Evolutionary conservation across 495 filamentous ascomycete genomes (phyloP).

Genomic region (Hypoxylon fragiforme): DNA sequence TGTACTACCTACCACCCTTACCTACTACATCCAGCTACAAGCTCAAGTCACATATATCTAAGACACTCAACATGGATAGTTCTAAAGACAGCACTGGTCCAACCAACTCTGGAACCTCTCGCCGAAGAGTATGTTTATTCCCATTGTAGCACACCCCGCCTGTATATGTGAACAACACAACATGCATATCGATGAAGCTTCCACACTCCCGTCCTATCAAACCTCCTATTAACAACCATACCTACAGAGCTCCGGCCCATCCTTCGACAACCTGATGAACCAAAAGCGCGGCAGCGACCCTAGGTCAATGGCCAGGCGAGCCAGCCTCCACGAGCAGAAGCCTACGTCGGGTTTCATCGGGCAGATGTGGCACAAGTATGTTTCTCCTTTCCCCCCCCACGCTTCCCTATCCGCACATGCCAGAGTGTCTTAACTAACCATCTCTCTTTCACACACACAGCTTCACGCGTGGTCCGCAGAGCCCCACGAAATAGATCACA

Average conservation of each 20-base stretch:
- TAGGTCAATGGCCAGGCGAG: conserved; percentile 42
- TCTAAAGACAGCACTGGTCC: conserved; percentile 13
- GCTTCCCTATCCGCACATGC: neutral
- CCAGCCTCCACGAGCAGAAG: conserved; percentile 51
- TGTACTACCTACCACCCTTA: conserved; percentile 1
- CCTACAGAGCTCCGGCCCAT: conserved; percentile 42
- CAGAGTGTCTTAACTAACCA: neutral
- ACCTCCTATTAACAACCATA: neutral
- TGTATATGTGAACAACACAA: too few relatives aligned
- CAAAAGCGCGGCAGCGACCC: conserved; percentile 49
- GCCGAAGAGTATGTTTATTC: conserved; percentile 34
- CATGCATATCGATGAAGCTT: too few relatives aligned
- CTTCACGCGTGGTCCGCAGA: conserved; percentile 34
- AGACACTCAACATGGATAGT: conserved; percentile 30
- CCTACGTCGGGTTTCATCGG: conserved; percentile 47
- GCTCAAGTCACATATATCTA: neutral
- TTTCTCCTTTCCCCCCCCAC: neutral
- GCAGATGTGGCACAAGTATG: conserved; percentile 52
- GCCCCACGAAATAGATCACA: conserved; percentile 31
- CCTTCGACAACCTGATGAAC: conserved; percentile 48
- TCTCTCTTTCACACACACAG: conserved; percentile 8
- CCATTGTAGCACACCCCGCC: neutral
- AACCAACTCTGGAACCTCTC: conserved; percentile 12
- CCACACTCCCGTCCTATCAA: too few relatives aligned
- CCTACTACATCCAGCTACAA: neutral